phyloP scores from a whole-genome alignment of 1,284 basidiomycete species.

The Apiotrichum montevideense region DNA sequence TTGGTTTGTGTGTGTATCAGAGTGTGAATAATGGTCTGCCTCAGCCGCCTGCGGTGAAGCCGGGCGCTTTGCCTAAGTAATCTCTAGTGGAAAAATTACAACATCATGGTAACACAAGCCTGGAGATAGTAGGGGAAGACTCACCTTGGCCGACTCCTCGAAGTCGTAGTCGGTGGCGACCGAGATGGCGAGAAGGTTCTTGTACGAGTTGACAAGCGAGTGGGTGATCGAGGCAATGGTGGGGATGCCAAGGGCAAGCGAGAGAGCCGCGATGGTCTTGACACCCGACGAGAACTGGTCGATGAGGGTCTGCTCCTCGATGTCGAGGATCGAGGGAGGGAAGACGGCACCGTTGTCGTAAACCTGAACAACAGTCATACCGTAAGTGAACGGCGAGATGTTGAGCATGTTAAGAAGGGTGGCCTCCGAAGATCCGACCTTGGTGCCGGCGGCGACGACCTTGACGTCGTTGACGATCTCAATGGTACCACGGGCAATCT shows the following conservation, averaged over 20 bases:
- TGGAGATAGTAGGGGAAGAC: slow-evolving; percentile 26
- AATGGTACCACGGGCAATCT: slow-evolving; percentile 99
- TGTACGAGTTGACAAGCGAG: slow-evolving; percentile 97
- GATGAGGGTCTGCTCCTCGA: slow-evolving; percentile 84
- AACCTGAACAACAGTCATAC: slow-evolving; percentile 93
- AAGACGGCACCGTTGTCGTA: slow-evolving; percentile 89
- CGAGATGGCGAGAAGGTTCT: slow-evolving; percentile 90
- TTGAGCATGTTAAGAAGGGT: slow-evolving; percentile 99
- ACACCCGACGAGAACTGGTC: slow-evolving; percentile 86
- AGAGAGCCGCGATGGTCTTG: slow-evolving; percentile 93
- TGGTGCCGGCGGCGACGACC: slow-evolving; percentile 84
- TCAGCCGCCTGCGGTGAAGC: slow-evolving; percentile 33
- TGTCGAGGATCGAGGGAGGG: slow-evolving; percentile 83
- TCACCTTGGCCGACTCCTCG: slow-evolving; percentile 85
- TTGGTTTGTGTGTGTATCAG: slow-evolving; percentile 18
- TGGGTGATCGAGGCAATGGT: slow-evolving; percentile 90
- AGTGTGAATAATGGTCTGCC: slow-evolving; percentile 33
- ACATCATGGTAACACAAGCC: slow-evolving; percentile 17
- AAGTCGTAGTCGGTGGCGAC: slow-evolving; percentile 92
- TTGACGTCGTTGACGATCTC: slow-evolving; percentile 98
- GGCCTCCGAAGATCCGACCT: slow-evolving; percentile 95
- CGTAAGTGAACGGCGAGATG: slow-evolving; percentile 98
- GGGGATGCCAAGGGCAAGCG: slow-evolving; percentile 91
- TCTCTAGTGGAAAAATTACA: slow-evolving; percentile 43
- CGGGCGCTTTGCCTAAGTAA: slow-evolving; percentile 49